Evolutionary conservation across 2,329 filamentous ascomycete genomes (phyloP), one percentile per base, ranked within the genome.

Genomic region (Hypoxylon sp.): DNA sequence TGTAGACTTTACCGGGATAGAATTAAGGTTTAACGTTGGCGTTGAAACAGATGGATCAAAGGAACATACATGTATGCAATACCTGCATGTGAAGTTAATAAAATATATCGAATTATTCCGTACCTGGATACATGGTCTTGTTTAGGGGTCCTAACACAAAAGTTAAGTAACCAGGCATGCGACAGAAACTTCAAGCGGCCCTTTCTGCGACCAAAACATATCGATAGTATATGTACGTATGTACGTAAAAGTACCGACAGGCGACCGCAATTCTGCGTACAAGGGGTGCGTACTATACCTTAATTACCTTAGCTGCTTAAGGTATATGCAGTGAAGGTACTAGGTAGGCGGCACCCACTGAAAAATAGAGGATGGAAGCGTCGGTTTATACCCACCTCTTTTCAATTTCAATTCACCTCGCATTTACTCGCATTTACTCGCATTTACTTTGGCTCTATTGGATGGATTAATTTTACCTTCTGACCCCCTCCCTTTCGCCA

Each of bases 401-500:
- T 21, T 49, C n/a, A n/a, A n/a, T n/a, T 32, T 51, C 56, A 32
- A 46, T 25, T 32, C 51, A 51, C 46, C 45, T 49, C 25, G 21
- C 17, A 10, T 10, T 46, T 25, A 30, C 28, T n/a, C n/a, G n/a
- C n/a, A n/a, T n/a, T n/a, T n/a, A n/a, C 6, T 30, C 28, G 28
- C 28, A 30, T 6, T 59, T 51, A 43, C 46, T 34, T 19, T 21
- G 17, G 38, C 3, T 60, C 50, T n/a, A 60, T 63, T 63, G 52
- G 55, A 50, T 38, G 34, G 28, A 63, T 58, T 45, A 57, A 57
- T 58, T 63, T 63, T 63, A 63, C 60, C 48, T 63, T 63, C 60
- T 63, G 13, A 58, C 60, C 25, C 46, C 49, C 46, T 38, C 23
- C 41, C 14, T 55, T 43, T 61, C 30, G 49, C 38, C 36, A 34